phyloP scores from a whole-genome alignment of 2,329 filamentous ascomycete species.

The Apiospora phragmitis region DNA sequence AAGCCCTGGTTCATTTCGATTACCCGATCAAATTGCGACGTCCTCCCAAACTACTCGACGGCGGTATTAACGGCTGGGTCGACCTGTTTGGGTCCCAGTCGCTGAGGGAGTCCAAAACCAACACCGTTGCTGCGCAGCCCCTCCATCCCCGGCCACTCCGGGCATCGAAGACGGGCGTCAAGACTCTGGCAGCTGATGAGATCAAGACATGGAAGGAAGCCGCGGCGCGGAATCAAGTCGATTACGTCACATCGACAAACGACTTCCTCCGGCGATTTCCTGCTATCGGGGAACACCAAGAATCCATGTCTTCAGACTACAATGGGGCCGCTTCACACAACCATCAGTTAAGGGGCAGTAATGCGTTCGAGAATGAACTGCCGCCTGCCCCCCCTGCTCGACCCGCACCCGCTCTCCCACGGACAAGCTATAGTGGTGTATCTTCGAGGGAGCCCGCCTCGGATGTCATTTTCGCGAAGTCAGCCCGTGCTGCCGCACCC shows the following conservation, averaged over 20 bases:
- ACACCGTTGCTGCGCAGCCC: slow-evolving; percentile 15
- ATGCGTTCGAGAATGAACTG: slow-evolving; percentile 48
- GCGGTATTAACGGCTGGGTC: slow-evolving; percentile 84
- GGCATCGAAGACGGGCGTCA: slow-evolving; percentile 50
- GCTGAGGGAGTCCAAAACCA: slow-evolving; percentile 43
- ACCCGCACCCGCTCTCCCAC: slow-evolving; percentile 67
- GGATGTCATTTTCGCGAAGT: slow-evolving; percentile 42
- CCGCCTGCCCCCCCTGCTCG: slow-evolving; percentile 59
- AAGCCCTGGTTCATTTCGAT: slow-evolving; percentile 82
- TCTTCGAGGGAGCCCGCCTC: slow-evolving; percentile 31
- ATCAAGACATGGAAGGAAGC: slow-evolving; percentile 77
- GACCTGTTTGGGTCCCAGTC: slow-evolving; percentile 75
- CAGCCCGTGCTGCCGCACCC: slow-evolving; percentile 34
- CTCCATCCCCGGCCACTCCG: slow-evolving; percentile 20
- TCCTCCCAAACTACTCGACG: slow-evolving; percentile 74
- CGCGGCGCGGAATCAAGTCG: slow-evolving; percentile 39
- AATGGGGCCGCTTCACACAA: background rate
- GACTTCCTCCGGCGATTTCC: slow-evolving; percentile 85
- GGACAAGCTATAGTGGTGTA: slow-evolving; percentile 80
- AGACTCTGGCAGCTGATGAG: slow-evolving; percentile 78
- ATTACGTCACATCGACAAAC: slow-evolving; percentile 70
- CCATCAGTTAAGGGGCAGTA: slow-evolving; percentile 23
- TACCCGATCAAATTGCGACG: slow-evolving; percentile 72
- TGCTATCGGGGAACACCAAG: slow-evolving; percentile 61
- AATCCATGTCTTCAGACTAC: slow-evolving; percentile 57